Evolutionary conservation across 2,329 filamentous ascomycete species (phyloP).

Genomic region (Hypoxylon sp.): DNA sequence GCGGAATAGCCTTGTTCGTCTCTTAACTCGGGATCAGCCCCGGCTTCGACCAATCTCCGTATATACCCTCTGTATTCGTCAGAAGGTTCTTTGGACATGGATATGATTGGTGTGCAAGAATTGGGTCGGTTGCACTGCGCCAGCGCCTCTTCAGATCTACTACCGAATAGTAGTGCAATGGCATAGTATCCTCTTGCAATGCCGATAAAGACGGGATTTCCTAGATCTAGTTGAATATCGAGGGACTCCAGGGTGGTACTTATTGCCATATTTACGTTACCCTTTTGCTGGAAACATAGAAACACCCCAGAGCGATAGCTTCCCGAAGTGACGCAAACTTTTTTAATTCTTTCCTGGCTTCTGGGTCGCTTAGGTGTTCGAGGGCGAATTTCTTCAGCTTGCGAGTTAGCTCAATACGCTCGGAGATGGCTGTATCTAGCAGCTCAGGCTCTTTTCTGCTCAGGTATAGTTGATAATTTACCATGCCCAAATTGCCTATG

Average conservation of each 20-base stretch:
- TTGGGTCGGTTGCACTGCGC: slow-evolving; percentile 47
- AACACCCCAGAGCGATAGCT: slow-evolving; percentile 51
- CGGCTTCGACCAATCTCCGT: slow-evolving; percentile 49
- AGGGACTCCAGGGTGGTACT: slow-evolving; percentile 12
- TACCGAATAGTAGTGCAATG: slow-evolving; percentile 44
- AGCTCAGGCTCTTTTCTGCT: slow-evolving; percentile 6
- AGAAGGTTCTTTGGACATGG: slow-evolving; percentile 55
- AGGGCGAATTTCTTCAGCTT: slow-evolving; percentile 3
- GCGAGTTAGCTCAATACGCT: slow-evolving; percentile 40
- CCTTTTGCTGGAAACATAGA: slow-evolving; percentile 48
- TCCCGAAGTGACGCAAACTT: slow-evolving; percentile 28
- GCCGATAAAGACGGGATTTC: slow-evolving; percentile 48
- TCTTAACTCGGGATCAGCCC: slow-evolving; percentile 49
- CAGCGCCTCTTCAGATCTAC: slow-evolving; percentile 45
- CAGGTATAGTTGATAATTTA: slow-evolving; percentile 52
- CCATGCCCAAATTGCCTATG: slow-evolving; percentile 53
- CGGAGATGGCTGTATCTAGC: slow-evolving; percentile 46
- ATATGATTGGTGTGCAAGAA: slow-evolving; percentile 51
- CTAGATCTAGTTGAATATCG: slow-evolving; percentile 19
- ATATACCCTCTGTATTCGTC: slow-evolving; percentile 53
- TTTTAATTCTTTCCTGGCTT: slow-evolving; percentile 2
- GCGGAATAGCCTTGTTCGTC: slow-evolving; percentile 54
- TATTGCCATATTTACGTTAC: slow-evolving; percentile 16
- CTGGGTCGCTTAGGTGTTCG: background rate
- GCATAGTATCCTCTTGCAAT: slow-evolving; percentile 52